Conservation (phyloP, 257 asterid genomes). For the Leptodermis oblonga region DNA sequence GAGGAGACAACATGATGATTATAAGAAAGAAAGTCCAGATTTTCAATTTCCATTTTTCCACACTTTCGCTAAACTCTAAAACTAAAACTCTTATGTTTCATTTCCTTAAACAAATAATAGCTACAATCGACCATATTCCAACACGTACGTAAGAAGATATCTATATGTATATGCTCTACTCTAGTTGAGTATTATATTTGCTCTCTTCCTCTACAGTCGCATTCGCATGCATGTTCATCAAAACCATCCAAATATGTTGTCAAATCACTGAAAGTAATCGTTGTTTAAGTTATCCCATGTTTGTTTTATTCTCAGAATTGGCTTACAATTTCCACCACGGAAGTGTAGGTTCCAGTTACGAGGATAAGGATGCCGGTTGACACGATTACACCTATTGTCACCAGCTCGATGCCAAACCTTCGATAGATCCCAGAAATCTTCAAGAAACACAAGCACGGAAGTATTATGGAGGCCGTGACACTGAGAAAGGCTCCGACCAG, state of each 20-base stretch:
- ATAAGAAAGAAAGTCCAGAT: neutral
- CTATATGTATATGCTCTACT: too few relatives aligned
- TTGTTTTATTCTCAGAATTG: conserved; percentile 12
- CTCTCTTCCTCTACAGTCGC: conserved; percentile 1
- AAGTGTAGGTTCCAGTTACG: conserved; percentile 49
- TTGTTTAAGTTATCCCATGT: neutral
- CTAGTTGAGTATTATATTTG: neutral
- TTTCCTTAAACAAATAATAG: neutral
- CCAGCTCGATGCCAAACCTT: conserved; percentile 33
- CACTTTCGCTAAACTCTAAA: too few relatives aligned
- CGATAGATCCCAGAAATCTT: conserved; percentile 52
- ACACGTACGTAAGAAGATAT: too few relatives aligned
- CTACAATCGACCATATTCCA: too few relatives aligned
- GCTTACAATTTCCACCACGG: conserved; percentile 43
- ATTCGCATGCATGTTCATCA: neutral
- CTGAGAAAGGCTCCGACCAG: conserved; percentile 72
- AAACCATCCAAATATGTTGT: neutral
- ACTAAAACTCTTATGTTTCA: neutral
- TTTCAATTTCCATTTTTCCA: too few relatives aligned
- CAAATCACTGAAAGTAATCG: neutral
- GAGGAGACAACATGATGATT: neutral
- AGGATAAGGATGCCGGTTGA: conserved; percentile 41
- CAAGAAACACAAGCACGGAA: conserved; percentile 79
- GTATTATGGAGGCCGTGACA: conserved; percentile 52
- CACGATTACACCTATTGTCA: conserved; percentile 39